Evolutionary conservation across 345 rosid species (phyloP).

Genomic region (Lepidium sativum): DNA sequence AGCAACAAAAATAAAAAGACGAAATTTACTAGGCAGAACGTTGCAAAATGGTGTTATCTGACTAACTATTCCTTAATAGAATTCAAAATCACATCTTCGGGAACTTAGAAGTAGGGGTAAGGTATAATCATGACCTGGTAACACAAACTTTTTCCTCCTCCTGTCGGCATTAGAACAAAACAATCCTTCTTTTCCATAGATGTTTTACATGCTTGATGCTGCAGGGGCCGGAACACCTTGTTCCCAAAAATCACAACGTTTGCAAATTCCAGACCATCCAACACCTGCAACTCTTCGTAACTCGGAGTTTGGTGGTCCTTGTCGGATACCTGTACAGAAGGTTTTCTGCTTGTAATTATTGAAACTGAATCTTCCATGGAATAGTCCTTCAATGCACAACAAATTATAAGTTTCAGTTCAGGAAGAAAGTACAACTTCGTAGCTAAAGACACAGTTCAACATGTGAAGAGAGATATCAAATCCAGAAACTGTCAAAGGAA

Average conservation of each 20-base stretch:
- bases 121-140: slow-evolving; percentile 58
- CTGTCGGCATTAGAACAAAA: slow-evolving; percentile 89
- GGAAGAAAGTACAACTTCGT: background rate
- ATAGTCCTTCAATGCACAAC: slow-evolving; percentile 40
- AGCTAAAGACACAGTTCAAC: background rate
- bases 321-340: slow-evolving; percentile 12
- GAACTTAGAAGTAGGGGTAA: slow-evolving; percentile 2
- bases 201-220: slow-evolving; percentile 78
- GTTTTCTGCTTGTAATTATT: slow-evolving; percentile 33
- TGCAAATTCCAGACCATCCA: slow-evolving; percentile 83
- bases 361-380: slow-evolving; percentile 36
- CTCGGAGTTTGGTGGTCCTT: slow-evolving; percentile 35
- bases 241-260: slow-evolving; percentile 82
- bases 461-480: background rate
- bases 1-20: background rate
- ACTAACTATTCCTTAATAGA: background rate
- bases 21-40: background rate
- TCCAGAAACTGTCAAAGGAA: background rate
- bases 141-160: slow-evolving; percentile 92
- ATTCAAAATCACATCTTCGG: background rate
- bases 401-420: background rate
- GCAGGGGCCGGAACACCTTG: slow-evolving; percentile 56
- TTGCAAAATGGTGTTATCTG: background rate
- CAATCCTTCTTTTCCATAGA: slow-evolving; percentile 50
- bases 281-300: slow-evolving; percentile 54